Evolutionary conservation across 495 filamentous ascomycete species (phyloP).

Genomic region (Penicillium argentinense): DNA sequence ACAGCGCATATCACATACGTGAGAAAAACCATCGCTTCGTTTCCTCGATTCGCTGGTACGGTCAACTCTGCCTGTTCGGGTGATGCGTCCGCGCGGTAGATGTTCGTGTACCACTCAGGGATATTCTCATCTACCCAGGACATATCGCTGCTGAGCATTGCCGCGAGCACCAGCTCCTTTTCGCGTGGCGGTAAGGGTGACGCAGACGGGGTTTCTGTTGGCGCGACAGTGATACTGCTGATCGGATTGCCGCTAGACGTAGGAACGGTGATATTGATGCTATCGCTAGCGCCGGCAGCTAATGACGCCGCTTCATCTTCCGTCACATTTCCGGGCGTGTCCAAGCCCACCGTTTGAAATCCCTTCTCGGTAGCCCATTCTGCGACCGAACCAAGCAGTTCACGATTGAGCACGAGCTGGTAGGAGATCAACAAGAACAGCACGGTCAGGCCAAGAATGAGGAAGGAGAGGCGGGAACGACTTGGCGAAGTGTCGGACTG

Average conservation of each 20-base stretch:
- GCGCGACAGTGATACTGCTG: background rate
- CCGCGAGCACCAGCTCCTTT: constrained; percentile 30
- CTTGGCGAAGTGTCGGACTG: constrained; percentile 5
- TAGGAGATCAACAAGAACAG: constrained; percentile 20
- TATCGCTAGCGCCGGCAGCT: too few species aligned
- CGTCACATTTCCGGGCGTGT: background rate
- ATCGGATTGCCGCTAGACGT: background rate
- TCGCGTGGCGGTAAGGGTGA: background rate
- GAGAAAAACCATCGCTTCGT: constrained; percentile 64
- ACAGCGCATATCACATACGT: constrained; percentile 34
- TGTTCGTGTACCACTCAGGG: constrained; percentile 38
- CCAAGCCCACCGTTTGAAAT: background rate
- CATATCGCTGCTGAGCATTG: constrained; percentile 25
- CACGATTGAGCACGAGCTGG: constrained; percentile 23
- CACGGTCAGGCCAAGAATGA: constrained; percentile 18
- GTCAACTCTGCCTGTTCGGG: constrained; percentile 30
- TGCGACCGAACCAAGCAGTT: constrained; percentile 2
- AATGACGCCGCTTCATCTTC: too few species aligned
- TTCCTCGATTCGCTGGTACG: constrained; percentile 57
- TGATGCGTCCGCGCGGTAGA: constrained; percentile 52
- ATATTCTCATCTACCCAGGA: constrained; percentile 31
- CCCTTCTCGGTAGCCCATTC: background rate
- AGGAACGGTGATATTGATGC: background rate
- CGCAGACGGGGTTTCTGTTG: background rate
- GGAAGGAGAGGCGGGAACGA: constrained; percentile 13